Conservation (phyloP, 129 eudicot genomes). For the Flaveria bidentis region DNA sequence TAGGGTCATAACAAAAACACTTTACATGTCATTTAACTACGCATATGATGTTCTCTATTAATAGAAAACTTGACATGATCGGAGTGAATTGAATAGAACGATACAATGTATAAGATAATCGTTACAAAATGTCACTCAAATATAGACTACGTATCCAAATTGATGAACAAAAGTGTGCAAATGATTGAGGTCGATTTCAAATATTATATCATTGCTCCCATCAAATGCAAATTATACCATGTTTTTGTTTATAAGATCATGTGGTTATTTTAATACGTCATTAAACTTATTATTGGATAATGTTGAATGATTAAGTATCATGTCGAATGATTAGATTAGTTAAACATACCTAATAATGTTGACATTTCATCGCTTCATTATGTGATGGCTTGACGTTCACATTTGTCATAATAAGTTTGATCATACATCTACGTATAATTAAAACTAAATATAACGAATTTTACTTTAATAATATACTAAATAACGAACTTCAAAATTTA, state of each 20-base stretch:
- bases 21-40: no score
- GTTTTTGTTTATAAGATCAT: neutral
- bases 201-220: neutral
- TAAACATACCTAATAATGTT: neutral
- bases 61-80: neutral
- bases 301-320: neutral
- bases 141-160: neutral
- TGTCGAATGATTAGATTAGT: neutral
- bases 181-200: slow-evolving; percentile 1
- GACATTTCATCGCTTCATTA: neutral
- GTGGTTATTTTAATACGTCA: neutral
- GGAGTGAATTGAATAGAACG: neutral
- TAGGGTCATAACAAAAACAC: no score
- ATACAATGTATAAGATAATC: no score
- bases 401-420: neutral
- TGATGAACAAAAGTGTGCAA: neutral
- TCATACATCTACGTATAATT: neutral
- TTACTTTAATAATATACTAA: no score
- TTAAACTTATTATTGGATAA: neutral
- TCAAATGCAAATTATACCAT: neutral
- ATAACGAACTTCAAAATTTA: no score
- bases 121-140: neutral
- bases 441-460: neutral
- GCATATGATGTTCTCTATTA: neutral
- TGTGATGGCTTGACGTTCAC: neutral